Evolutionary conservation across 1,139 yeast genomes (phyloP).

Genomic region (Meyerozyma smithsonii): DNA sequence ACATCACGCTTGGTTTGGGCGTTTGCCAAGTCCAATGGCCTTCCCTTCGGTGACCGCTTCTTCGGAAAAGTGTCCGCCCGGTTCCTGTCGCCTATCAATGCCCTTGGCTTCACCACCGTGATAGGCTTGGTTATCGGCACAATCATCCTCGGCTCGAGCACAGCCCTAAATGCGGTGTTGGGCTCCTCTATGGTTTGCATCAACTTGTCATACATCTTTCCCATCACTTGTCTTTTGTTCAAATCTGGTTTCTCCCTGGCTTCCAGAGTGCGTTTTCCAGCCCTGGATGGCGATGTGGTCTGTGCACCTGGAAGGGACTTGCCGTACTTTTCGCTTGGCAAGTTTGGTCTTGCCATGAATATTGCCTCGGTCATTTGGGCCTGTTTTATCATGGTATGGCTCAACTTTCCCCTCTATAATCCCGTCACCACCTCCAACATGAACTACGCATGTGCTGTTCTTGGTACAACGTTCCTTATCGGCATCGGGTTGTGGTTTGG

Average conservation of each 20-base stretch:
- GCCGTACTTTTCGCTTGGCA: conserved; percentile 24
- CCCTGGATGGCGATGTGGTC: conserved; percentile 6
- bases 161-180: conserved; percentile 24
- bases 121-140: conserved; percentile 18
- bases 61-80: conserved; percentile 17
- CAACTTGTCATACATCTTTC: conserved; percentile 25
- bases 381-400: conserved; percentile 25
- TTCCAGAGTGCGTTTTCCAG: conserved; percentile 12
- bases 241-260: conserved; percentile 14
- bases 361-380: conserved; percentile 24
- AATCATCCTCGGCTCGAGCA: conserved; percentile 21
- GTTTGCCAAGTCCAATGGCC: conserved; percentile 24
- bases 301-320: conserved; percentile 11
- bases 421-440: conserved; percentile 30
- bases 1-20: conserved; percentile 26
- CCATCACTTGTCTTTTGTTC: conserved; percentile 20
- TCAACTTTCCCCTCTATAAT: conserved; percentile 22
- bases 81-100: conserved; percentile 22
- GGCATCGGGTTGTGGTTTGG: conserved; percentile 26
- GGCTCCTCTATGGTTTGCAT: conserved; percentile 28
- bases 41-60: conserved; percentile 19
- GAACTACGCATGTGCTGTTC: conserved; percentile 35
- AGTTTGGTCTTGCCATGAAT: conserved; percentile 23
- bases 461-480: conserved; percentile 26
- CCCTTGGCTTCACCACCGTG: conserved; percentile 16